These are phyloP conservation scores for Harringtonia aguacate DNA, from an alignment of 2,329 filamentous ascomycete genomes.

Conservation along the genomic window DNA sequence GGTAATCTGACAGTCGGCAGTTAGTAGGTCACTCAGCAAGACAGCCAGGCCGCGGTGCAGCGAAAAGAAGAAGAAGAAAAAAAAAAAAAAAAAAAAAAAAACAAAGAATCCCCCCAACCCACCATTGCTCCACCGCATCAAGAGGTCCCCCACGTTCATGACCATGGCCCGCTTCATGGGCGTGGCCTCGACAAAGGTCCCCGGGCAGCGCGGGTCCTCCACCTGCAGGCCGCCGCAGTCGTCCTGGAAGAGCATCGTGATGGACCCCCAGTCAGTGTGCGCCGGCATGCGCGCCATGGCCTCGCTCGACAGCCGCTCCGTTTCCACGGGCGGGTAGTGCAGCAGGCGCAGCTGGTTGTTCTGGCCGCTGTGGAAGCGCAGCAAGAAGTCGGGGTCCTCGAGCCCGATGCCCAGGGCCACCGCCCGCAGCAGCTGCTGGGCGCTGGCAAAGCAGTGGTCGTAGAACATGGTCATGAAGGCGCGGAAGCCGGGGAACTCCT, in stretches of 20 bases:
- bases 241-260: conserved; percentile 36
- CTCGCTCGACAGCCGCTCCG: no score
- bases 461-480: conserved; percentile 20
- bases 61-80: no score
- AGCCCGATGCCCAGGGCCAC: conserved; percentile 23
- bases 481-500: conserved; percentile 24
- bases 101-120: no score
- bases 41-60: no score
- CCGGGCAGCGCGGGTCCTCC: conserved; percentile 20
- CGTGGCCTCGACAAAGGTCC: conserved; percentile 27
- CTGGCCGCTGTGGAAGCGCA: conserved; percentile 33
- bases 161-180: conserved; percentile 16
- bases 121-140: conserved; percentile 30
- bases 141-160: conserved; percentile 26
- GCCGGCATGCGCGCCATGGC: conserved; percentile 17
- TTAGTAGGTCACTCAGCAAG: no score
- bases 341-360: conserved; percentile 51
- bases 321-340: conserved; percentile 38
- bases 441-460: conserved; percentile 17
- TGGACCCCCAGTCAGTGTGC: conserved; percentile 25
- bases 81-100: no score
- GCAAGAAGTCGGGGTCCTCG: conserved; percentile 12
- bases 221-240: conserved; percentile 32
- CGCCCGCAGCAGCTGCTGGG: conserved; percentile 18
- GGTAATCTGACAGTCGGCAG: no score